These are phyloP conservation scores for Globisporangium perplexum DNA, from an alignment of 352 stramenopile genomes.

Conservation along the genomic window DNA sequence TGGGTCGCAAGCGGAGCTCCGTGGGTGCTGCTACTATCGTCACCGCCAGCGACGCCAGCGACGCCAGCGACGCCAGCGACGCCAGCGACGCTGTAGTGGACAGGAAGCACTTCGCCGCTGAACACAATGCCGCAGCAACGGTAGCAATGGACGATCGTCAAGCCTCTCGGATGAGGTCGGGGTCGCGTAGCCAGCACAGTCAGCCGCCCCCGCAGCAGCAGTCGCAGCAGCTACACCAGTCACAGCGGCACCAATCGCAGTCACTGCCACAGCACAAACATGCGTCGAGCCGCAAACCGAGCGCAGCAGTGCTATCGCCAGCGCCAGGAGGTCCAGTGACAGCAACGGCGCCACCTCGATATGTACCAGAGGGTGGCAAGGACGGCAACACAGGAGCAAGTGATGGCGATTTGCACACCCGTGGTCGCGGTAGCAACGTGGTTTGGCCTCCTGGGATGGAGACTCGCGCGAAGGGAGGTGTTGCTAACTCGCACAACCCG, in stretches of 20 bases:
- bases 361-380: too few relatives aligned
- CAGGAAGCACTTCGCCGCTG: not conserved
- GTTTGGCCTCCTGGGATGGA: constrained; percentile 58
- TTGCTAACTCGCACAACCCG: constrained; percentile 21
- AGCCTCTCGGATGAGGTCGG: not conserved
- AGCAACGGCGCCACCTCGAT: too few relatives aligned
- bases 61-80: not conserved
- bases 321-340: not conserved
- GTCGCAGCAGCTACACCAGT: not conserved
- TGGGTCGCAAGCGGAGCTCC: not conserved
- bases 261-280: not conserved
- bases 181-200: not conserved
- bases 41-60: not conserved
- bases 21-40: not conserved
- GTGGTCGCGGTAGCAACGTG: too few relatives aligned
- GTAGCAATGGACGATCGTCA: not conserved
- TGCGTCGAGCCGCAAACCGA: not conserved
- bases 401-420: too few relatives aligned
- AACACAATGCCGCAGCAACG: not conserved
- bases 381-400: too few relatives aligned
- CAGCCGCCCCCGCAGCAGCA: not conserved
- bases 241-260: not conserved
- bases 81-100: not conserved
- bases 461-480: constrained; percentile 19
- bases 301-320: not conserved